Evolutionary conservation across 306 rosid species (phyloP).

Genomic region (Prosopis cineraria): DNA sequence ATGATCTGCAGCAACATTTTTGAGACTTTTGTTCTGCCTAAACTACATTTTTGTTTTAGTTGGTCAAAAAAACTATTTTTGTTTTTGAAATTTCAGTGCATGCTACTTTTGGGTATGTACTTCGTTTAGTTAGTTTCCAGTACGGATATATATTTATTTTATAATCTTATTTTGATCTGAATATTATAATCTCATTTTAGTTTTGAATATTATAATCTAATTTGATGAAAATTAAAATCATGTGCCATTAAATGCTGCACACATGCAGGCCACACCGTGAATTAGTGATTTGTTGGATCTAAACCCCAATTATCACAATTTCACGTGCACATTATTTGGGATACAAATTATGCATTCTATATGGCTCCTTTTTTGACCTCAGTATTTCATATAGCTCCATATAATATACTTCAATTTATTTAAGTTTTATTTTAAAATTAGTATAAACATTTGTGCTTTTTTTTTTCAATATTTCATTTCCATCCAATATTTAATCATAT

Average conservation of each 20-base stretch:
- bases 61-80: no score
- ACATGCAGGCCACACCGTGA: conserved; percentile 2
- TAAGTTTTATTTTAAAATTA: neutral
- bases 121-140: neutral
- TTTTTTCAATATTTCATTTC: neutral
- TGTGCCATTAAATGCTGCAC: neutral
- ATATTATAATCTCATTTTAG: neutral
- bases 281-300: neutral
- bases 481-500: neutral
- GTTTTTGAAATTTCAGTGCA: no score
- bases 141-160: neutral
- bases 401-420: neutral
- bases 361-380: no score
- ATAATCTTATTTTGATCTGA: neutral
- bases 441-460: neutral
- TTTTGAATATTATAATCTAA: neutral
- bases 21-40: no score
- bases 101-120: no score
- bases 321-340: neutral
- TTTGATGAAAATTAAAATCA: neutral
- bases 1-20: no score
- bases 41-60: no score
- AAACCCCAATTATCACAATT: neutral
- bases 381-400: neutral
- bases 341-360: neutral